Evolutionary conservation across 2,329 filamentous ascomycete species (phyloP).

Genomic region (Dothiorella sarmentorum): DNA sequence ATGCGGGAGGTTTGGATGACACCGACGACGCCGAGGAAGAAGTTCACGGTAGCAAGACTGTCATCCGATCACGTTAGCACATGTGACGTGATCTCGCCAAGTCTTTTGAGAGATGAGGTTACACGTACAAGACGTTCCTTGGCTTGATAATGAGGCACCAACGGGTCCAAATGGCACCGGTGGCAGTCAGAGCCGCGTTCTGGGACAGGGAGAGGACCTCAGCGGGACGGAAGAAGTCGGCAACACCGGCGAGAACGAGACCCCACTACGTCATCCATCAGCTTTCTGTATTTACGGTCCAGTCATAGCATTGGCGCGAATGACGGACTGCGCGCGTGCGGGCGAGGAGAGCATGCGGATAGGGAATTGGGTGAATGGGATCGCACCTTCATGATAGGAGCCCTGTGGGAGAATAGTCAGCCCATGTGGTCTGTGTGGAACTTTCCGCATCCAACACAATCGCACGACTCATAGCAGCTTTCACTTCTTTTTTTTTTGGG

Average conservation of each 20-base stretch:
- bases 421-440: not conserved
- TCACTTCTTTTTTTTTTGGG: not conserved
- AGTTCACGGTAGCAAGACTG: constrained; percentile 92
- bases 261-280: constrained; percentile 63
- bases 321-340: not conserved
- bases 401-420: constrained; percentile 54
- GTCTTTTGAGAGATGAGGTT: not conserved
- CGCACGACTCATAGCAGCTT: not conserved
- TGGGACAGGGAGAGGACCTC: constrained; percentile 91
- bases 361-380: not conserved
- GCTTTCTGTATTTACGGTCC: not conserved
- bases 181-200: constrained; percentile 84
- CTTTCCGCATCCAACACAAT: not conserved
- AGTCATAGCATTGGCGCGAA: not conserved
- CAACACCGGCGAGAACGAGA: constrained; percentile 85
- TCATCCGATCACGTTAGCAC: constrained; percentile 9
- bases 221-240: constrained; percentile 86
- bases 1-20: constrained; percentile 79
- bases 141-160: constrained; percentile 99
- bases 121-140: constrained; percentile 76
- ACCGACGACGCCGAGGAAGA: constrained; percentile 90
- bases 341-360: not conserved
- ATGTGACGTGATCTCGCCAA: not conserved
- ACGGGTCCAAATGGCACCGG: constrained; percentile 94
- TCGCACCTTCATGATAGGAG: constrained; percentile 82